Evolutionary conservation across 176 grass and related monocot species (phyloP).

Genomic region (Eragrostis curvula): DNA sequence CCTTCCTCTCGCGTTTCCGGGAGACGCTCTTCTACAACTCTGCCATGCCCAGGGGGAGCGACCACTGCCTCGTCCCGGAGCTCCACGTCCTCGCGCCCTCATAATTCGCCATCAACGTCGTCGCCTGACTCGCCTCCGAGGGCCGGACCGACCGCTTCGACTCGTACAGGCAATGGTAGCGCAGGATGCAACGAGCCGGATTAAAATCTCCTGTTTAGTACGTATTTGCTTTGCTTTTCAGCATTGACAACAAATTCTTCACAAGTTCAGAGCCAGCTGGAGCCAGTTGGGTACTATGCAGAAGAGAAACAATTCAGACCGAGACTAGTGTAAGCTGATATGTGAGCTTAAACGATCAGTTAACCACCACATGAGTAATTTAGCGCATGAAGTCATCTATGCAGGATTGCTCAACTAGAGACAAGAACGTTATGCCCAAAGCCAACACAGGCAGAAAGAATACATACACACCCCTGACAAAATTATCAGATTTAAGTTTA

Average conservation of each 20-base stretch:
- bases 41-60: no score
- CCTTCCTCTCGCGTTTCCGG: no score
- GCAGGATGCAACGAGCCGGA: no score
- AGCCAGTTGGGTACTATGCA: neutral
- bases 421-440: neutral
- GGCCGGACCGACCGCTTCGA: no score
- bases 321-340: neutral
- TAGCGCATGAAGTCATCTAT: neutral
- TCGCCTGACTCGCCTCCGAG: no score
- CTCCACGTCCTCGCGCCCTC: no score
- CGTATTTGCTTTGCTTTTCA: neutral
- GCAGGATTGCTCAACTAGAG: neutral
- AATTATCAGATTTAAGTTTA: constrained; percentile 19
- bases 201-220: no score
- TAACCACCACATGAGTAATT: neutral
- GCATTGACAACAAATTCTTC: neutral
- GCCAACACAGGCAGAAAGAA: neutral
- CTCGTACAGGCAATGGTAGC: no score
- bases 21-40: no score
- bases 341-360: neutral
- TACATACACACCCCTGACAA: neutral
- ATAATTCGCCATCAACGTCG: no score
- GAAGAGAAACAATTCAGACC: neutral
- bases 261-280: constrained; percentile 17
- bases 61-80: no score